Conservation (phyloP, 139 green algal species). For the Limnomonas spitsbergensis region DNA sequence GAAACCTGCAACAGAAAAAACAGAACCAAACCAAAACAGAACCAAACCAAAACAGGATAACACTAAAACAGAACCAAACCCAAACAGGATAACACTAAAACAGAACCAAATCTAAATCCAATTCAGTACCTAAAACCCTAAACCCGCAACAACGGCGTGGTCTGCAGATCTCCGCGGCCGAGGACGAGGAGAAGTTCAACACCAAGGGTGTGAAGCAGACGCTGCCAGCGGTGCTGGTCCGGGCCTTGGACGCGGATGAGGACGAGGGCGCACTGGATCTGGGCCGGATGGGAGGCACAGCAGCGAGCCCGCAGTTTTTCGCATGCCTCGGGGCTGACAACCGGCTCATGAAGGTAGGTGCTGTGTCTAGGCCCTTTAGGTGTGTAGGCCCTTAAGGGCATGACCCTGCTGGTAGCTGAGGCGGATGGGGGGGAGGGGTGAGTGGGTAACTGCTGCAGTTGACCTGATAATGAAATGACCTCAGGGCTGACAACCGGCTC, state of each 20-base stretch:
- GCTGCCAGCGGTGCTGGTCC: slow-evolving; percentile 55
- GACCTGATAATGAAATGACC: too few relatives aligned
- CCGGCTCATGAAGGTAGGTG: slow-evolving; percentile 37
- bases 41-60: background rate
- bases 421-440: too few relatives aligned
- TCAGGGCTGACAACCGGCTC: slow-evolving; percentile 73
- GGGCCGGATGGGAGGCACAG: too few relatives aligned
- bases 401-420: too few relatives aligned
- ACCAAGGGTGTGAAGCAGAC: background rate
- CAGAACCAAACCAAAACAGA: too few relatives aligned
- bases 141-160: background rate
- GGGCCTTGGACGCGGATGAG: slow-evolving; percentile 1
- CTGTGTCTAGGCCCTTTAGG: too few relatives aligned
- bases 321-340: slow-evolving; percentile 70
- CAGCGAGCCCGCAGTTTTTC: slow-evolving; percentile 43
- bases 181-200: background rate
- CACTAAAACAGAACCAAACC: background rate
- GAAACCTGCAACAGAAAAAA: too few relatives aligned
- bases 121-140: too few relatives aligned
- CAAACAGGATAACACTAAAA: too few relatives aligned
- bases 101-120: too few relatives aligned
- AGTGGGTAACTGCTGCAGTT: background rate
- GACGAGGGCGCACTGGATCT: background rate
- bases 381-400: too few relatives aligned
- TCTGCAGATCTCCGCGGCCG: background rate